Base-by-base conservation (phyloP, 2,329 filamentous ascomycete genomes). In the Ceratocystis ficicola region DNA sequence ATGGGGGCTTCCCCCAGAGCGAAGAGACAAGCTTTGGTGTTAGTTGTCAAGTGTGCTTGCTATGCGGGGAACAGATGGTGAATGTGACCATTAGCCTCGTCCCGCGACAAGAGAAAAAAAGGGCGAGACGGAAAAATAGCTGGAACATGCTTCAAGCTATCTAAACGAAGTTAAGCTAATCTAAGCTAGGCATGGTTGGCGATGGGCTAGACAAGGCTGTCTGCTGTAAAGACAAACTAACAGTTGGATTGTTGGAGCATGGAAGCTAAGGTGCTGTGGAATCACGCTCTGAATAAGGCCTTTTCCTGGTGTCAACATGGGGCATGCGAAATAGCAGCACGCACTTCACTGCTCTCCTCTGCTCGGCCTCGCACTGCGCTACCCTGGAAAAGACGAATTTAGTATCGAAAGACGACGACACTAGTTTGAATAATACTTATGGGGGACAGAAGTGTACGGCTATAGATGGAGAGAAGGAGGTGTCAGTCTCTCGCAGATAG, bases 121-220 rank as follows among this genome's bases (percentile, higher is more conserved):
- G n/a, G 25, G 46, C 5, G n/a, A 50, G 46, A 22, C n/a, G 30
- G 30, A 32, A 32, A 50, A 52, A 52, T 22, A 22, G 20, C 20
- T 52, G 48, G 48, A 50, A 20, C 17, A 20, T 20, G 12, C 25
- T 41, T 41, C 22, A 5, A 12, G 3, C 5, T 59, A 59, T 59
- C 17, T 17, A 5, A 59, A 15, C 28, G 32, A 32, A n/a, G n/a
- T 41, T 17, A 28, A 22, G 28, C 55, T 59, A 59, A 32, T 17
- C 55, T n/a, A 32, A 59, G 55, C 25, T 59, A 25, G 55, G 12
- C 25, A 59, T 59, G n/a, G 55, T 15, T 59, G 28, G 55, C 55
- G 28, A 59, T 59, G 28, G 30, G 28, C 55, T 20, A 30, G 28
- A 3, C 55, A 59, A 59, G 55, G 28, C 55, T 59, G 50, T 55